A percentile compares a stretch with the other conserved stretches of the same genome.
Evolutionary conservation across 2,329 filamentous ascomycete species (phyloP).

Genomic region (Chrysoporthe deuterocubensis): DNA sequence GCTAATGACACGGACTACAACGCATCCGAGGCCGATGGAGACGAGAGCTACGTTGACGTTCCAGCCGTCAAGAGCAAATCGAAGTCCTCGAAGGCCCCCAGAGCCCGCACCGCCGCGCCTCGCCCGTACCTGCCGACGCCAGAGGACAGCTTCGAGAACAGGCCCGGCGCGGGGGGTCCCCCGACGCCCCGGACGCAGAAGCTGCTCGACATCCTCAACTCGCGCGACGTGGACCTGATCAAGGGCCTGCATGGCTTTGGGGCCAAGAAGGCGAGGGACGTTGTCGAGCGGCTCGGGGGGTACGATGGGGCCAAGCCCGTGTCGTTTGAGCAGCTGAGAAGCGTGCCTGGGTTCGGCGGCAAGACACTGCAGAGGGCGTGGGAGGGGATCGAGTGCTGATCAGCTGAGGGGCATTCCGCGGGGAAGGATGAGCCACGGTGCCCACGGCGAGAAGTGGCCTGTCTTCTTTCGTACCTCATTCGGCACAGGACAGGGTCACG

Average conservation of each 20-base stretch:
- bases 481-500: not conserved
- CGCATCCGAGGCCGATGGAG: constrained; percentile 47
- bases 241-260: constrained; percentile 71
- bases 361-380: constrained; percentile 61
- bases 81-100: constrained; percentile 24
- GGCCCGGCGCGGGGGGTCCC: not conserved
- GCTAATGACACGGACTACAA: constrained; percentile 47
- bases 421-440: not conserved
- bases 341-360: constrained; percentile 61
- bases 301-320: constrained; percentile 48
- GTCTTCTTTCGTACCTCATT: not conserved
- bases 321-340: constrained; percentile 55
- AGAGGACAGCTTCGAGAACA: constrained; percentile 10
- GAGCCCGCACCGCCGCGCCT: not conserved
- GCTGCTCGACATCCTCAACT: constrained; percentile 74
- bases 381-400: constrained; percentile 45
- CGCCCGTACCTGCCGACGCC: constrained; percentile 42
- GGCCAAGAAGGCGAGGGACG: constrained; percentile 68
- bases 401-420: not conserved
- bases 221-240: constrained; percentile 68
- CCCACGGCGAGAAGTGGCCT: too few relatives aligned
- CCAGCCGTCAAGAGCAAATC: constrained; percentile 19
- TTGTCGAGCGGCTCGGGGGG: constrained; percentile 59
- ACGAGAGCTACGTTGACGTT: constrained; percentile 39
- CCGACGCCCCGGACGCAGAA: constrained; percentile 59